phyloP scores from a whole-genome alignment of 164 flowering plant genomes.

The Magnolia kwangsiensis region DNA sequence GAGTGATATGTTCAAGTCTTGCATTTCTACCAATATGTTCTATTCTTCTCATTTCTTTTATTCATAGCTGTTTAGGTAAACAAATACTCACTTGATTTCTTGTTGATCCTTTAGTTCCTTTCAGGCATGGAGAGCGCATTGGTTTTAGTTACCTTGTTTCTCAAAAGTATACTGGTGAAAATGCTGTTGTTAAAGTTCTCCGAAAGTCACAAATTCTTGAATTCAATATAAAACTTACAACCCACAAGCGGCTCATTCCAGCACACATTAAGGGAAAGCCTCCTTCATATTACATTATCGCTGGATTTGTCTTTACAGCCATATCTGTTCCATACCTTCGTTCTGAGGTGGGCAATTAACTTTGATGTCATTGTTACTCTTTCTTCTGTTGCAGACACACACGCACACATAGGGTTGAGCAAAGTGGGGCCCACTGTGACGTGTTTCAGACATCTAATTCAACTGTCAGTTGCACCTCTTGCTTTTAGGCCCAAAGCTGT shows the following conservation, averaged over 20 bases:
- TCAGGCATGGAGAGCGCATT: slow-evolving; percentile 96
- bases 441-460: too few species aligned
- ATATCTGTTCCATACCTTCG: slow-evolving; percentile 87
- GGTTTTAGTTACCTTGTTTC: slow-evolving; percentile 96
- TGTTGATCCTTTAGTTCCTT: slow-evolving; percentile 63
- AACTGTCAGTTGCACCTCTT: too few species aligned
- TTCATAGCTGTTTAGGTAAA: not conserved
- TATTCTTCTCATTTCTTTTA: too few species aligned
- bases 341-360: slow-evolving; percentile 60
- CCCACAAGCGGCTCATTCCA: slow-evolving; percentile 66
- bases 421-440: too few species aligned
- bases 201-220: slow-evolving; percentile 50
- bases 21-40: not conserved
- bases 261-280: slow-evolving; percentile 74
- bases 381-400: too few species aligned
- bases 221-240: slow-evolving; percentile 55
- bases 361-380: too few species aligned
- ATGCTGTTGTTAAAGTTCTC: slow-evolving; percentile 64
- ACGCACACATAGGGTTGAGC: too few species aligned
- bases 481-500: too few species aligned
- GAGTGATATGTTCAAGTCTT: slow-evolving; percentile 3
- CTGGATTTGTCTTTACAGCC: slow-evolving; percentile 78
- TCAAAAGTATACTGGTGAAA: slow-evolving; percentile 87
- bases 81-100: slow-evolving; percentile 5
- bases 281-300: slow-evolving; percentile 85